Percentiles rank a stretch among this genome's conserved stretches.
phyloP scores from a whole-genome alignment of 2,329 filamentous ascomycete genomes.

The Pseudovirgaria hyperparasitica region DNA sequence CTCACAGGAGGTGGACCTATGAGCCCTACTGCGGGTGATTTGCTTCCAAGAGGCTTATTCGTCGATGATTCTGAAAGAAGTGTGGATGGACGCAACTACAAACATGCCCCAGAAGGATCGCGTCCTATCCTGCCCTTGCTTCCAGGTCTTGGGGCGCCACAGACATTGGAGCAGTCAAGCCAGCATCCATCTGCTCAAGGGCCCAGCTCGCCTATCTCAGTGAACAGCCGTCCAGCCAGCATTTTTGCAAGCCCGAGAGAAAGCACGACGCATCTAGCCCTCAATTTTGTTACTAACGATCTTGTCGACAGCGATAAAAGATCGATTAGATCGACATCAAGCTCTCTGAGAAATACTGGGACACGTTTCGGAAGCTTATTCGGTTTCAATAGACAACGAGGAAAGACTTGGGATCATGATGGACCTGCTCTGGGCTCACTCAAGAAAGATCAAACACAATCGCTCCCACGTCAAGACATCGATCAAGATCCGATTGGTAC shows the following conservation, averaged over 20 bases:
- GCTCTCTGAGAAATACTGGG: slow-evolving; percentile 33
- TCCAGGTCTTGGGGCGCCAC: slow-evolving; percentile 29
- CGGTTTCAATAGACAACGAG: slow-evolving; percentile 44
- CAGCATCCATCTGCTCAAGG: slow-evolving; percentile 17
- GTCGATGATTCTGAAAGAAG: slow-evolving; percentile 48
- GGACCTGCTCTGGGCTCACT: slow-evolving; percentile 56
- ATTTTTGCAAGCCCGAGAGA: slow-evolving; percentile 35
- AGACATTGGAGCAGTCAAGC: slow-evolving; percentile 19
- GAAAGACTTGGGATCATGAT: slow-evolving; percentile 48
- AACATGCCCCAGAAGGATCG: slow-evolving; percentile 13
- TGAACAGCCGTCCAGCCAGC: slow-evolving; percentile 30
- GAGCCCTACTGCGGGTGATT: slow-evolving; percentile 61
- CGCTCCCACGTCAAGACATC: slow-evolving; percentile 50
- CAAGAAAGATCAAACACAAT: slow-evolving; percentile 63
- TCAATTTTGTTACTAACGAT: slow-evolving; percentile 26
- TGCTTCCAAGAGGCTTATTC: slow-evolving; percentile 57
- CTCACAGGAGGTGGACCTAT: slow-evolving; percentile 55
- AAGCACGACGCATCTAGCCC: slow-evolving; percentile 30
- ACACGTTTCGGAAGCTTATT: slow-evolving; percentile 48
- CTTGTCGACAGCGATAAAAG: slow-evolving; percentile 31
- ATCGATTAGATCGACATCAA: slow-evolving; percentile 34
- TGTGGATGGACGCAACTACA: slow-evolving; percentile 17
- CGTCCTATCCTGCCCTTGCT: slow-evolving; percentile 16
- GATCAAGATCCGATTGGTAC: slow-evolving; percentile 35
- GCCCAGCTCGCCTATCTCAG: slow-evolving; percentile 31